Evolutionary conservation across 306 rosid genomes (phyloP).

Genomic region (Cyclanthera cordifolia): DNA sequence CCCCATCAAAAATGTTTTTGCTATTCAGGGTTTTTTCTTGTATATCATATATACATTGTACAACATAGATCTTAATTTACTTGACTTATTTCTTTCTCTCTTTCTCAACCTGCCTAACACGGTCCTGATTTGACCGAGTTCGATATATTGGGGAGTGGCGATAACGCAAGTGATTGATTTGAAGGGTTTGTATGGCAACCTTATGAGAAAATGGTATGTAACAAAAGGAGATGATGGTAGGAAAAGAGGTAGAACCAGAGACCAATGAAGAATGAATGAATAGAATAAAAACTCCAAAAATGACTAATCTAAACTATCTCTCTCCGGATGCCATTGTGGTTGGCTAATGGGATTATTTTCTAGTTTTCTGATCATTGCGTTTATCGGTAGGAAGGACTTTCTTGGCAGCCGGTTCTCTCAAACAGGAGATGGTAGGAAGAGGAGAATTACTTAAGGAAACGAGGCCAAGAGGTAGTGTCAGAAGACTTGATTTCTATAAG

Average conservation of each 20-base stretch:
- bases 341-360: conserved; percentile 46
- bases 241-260: conserved; percentile 44
- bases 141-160: too few species aligned
- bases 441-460: conserved; percentile 21
- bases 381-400: conserved; percentile 39
- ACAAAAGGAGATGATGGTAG: neutral
- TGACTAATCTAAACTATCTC: conserved; percentile 48
- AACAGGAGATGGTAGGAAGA: conserved; percentile 13
- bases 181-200: neutral
- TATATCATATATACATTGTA: conserved; percentile 17
- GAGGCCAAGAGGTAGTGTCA: conserved; percentile 19
- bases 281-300: conserved; percentile 40
- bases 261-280: conserved; percentile 87
- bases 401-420: conserved; percentile 29
- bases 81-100: neutral
- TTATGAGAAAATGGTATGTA: conserved; percentile 1
- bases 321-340: conserved; percentile 44
- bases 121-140: neutral
- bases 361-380: conserved; percentile 40
- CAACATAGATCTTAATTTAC: conserved; percentile 1
- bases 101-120: neutral
- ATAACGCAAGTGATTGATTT: neutral
- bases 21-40: neutral
- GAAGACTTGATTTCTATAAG: conserved; percentile 34
- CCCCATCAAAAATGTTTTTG: neutral